Evolutionary conservation across 306 rosid species (phyloP).

Genomic region (Ammopiptanthus mongolicus): DNA sequence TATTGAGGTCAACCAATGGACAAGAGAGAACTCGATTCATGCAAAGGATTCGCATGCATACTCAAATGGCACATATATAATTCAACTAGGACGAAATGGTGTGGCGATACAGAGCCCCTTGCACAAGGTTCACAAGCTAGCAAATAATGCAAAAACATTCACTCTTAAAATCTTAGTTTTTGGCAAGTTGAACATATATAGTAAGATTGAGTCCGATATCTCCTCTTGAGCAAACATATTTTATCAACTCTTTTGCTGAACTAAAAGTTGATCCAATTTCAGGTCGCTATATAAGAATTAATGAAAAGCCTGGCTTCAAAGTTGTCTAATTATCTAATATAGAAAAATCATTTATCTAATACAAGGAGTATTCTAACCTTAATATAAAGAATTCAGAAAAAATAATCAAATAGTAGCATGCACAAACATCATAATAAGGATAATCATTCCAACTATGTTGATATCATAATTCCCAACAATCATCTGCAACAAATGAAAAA

Average conservation of each 20-base stretch:
- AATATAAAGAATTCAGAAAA: too few species aligned
- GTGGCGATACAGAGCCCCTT: slow-evolving; percentile 24
- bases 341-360: too few species aligned
- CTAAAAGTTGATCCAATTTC: neutral
- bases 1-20: neutral
- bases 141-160: neutral
- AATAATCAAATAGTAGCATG: too few species aligned
- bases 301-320: too few species aligned
- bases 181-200: neutral
- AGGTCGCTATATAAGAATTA: neutral
- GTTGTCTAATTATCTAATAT: too few species aligned
- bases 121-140: neutral
- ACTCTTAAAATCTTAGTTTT: neutral
- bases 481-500: too few species aligned
- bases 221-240: neutral
- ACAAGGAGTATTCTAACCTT: too few species aligned
- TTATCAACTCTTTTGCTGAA: neutral
- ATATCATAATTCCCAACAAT: too few species aligned
- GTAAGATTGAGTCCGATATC: neutral
- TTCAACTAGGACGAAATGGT: neutral
- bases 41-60: neutral
- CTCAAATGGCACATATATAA: neutral
- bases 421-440: too few species aligned
- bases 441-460: too few species aligned
- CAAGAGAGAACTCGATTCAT: neutral